These are phyloP conservation scores for Pseudoneurospora amorphoporcata DNA, from an alignment of 495 filamentous ascomycete genomes.

Conservation along the genomic window DNA sequence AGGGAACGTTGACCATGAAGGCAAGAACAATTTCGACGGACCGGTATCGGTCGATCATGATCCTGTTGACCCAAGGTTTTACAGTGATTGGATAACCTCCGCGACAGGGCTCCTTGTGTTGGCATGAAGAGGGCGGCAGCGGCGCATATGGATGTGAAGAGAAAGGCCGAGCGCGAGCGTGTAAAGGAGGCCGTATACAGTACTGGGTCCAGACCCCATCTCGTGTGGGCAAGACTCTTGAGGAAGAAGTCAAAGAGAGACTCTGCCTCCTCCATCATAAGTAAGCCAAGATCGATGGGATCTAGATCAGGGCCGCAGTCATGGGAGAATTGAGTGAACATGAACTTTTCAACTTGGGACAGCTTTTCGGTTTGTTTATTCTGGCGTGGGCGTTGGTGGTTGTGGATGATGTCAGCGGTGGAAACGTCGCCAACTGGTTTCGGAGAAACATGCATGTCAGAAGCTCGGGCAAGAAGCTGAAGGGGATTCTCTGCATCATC, in stretches of 20 bases:
- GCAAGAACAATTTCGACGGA: constrained; percentile 65
- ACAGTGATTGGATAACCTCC: constrained; percentile 51
- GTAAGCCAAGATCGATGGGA: constrained; percentile 55
- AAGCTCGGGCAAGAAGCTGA: constrained; percentile 59
- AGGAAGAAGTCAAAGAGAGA: constrained; percentile 57
- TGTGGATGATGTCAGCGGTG: constrained; percentile 12
- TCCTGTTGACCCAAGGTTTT: constrained; percentile 52
- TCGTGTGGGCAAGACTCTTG: constrained; percentile 58
- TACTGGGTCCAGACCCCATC: constrained; percentile 61
- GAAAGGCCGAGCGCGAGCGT: constrained; percentile 53
- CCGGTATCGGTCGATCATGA: constrained; percentile 47
- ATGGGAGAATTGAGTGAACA: constrained; percentile 45
- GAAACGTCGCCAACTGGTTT: constrained; percentile 13
- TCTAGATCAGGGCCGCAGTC: constrained; percentile 55
- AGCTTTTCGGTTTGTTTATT: constrained; percentile 19
- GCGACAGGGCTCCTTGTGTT: constrained; percentile 50
- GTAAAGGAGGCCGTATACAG: constrained; percentile 55
- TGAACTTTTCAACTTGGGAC: constrained; percentile 38
- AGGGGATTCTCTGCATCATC: constrained; percentile 68
- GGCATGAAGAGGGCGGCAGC: constrained; percentile 56
- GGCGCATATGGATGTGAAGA: constrained; percentile 60
- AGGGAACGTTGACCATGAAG: constrained; percentile 69
- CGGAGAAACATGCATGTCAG: constrained; percentile 53
- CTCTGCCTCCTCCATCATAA: constrained; percentile 51
- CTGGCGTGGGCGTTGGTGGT: constrained; percentile 15